These are phyloP conservation scores for Termitomyces bulborhizus DNA, from an alignment of 768 basidiomycete genomes.

Conservation along the genomic window DNA sequence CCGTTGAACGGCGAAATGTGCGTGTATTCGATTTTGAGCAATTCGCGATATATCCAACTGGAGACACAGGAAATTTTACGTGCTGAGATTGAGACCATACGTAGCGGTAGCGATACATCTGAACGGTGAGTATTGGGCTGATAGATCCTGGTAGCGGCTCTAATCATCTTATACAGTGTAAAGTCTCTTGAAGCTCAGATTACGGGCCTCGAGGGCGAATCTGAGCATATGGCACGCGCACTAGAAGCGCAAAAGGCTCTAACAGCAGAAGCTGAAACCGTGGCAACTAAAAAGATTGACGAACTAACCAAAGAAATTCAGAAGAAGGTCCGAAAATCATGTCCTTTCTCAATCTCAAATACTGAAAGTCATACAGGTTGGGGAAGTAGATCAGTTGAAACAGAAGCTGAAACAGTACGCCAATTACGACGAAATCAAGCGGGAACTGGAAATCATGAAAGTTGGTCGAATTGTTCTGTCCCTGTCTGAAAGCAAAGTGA, in stretches of 20 bases:
- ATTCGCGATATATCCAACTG: background rate
- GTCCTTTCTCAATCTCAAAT: background rate
- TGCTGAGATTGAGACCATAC: slow-evolving; percentile 89
- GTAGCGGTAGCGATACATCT: slow-evolving; percentile 68
- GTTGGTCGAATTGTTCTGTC: slow-evolving; percentile 33
- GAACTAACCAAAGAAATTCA: slow-evolving; percentile 56
- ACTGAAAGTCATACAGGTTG: slow-evolving; percentile 29
- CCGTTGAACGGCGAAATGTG: slow-evolving; percentile 91
- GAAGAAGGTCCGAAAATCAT: slow-evolving; percentile 34
- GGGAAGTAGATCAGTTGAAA: slow-evolving; percentile 66
- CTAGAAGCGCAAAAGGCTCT: slow-evolving; percentile 55
- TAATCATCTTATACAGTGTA: slow-evolving; percentile 38
- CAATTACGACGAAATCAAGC: slow-evolving; percentile 97
- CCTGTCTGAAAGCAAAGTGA: background rate
- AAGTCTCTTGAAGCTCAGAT: slow-evolving; percentile 70
- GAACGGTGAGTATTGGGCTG: slow-evolving; percentile 49
- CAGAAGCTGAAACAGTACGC: slow-evolving; percentile 62
- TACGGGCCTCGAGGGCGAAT: slow-evolving; percentile 70
- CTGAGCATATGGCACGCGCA: slow-evolving; percentile 58
- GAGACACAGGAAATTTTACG: slow-evolving; percentile 77
- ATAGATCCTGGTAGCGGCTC: background rate
- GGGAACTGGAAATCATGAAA: slow-evolving; percentile 98
- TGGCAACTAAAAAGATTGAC: slow-evolving; percentile 47
- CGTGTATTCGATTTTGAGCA: slow-evolving; percentile 16
- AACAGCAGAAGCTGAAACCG: slow-evolving; percentile 40